Percentiles rank a stretch among this genome's conserved stretches.
phyloP scores from a whole-genome alignment of 2,329 filamentous ascomycete species.

The Ceratocystis colombiana region DNA sequence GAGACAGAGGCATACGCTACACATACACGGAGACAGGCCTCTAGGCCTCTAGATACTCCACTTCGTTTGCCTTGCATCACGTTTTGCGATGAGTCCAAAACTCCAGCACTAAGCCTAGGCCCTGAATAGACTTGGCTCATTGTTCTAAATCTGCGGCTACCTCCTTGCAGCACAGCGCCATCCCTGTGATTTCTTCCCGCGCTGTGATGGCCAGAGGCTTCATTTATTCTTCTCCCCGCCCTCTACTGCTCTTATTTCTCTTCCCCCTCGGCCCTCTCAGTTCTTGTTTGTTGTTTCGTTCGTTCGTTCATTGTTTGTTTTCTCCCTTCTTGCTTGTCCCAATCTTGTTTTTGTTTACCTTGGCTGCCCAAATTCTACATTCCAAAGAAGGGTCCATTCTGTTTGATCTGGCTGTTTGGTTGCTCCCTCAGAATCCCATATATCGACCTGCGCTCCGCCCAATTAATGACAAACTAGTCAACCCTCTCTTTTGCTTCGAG shows the following conservation, averaged over 20 bases:
- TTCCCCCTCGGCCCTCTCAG: not conserved
- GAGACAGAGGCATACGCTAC: not conserved
- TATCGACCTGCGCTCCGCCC: not conserved
- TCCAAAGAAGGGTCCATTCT: not conserved
- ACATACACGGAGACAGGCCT: not conserved
- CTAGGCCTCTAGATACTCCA: not conserved
- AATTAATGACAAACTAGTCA: not conserved
- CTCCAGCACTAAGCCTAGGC: conserved; percentile 5
- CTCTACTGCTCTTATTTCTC: not conserved
- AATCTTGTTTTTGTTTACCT: not conserved
- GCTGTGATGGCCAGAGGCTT: conserved; percentile 4
- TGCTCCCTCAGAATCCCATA: conserved; percentile 15
- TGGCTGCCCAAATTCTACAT: conserved; percentile 3
- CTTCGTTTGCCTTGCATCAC: conserved; percentile 9
- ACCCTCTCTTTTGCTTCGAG: not conserved
- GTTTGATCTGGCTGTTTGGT: conserved; percentile 2
- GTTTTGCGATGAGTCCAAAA: conserved; percentile 14
- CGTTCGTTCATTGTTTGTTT: conserved; percentile 11
- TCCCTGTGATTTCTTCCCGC: conserved; percentile 1
- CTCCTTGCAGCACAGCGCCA: conserved; percentile 5
- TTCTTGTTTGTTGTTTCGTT: conserved; percentile 5
- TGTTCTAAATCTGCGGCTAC: not conserved
- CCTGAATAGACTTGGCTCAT: not conserved
- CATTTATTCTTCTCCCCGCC: conserved; percentile 14
- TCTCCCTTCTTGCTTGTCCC: not conserved